Evolutionary conservation across 2,329 filamentous ascomycete species (phyloP).

Genomic region (Talaromyces atroroseus): DNA sequence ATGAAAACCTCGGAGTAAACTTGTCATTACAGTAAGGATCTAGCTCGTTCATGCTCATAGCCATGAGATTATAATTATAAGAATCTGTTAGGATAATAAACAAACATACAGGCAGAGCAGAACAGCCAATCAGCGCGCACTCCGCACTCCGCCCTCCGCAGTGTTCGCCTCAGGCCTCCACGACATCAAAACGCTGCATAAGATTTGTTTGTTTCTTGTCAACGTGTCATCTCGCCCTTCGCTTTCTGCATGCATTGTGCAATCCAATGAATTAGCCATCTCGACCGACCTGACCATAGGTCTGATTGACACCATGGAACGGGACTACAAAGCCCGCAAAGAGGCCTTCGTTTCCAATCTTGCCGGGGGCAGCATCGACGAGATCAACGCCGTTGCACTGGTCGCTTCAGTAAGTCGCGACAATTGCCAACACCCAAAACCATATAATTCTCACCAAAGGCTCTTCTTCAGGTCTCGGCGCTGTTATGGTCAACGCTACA

Average conservation of each 20-base stretch:
- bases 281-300: not conserved
- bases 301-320: conserved; percentile 25
- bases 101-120: not conserved
- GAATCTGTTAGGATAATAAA: no score
- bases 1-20: no score
- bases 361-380: conserved; percentile 71
- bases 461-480: conserved; percentile 61
- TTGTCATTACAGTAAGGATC: no score
- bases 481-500: conserved; percentile 88
- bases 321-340: conserved; percentile 82
- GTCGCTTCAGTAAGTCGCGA: conserved; percentile 65
- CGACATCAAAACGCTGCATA: not conserved
- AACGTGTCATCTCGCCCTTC: not conserved
- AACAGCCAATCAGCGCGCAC: not conserved
- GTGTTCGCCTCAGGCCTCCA: not conserved
- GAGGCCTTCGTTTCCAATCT: conserved; percentile 94
- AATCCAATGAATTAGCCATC: no score
- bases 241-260: no score
- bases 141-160: not conserved
- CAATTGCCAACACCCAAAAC: not conserved
- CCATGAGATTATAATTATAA: no score
- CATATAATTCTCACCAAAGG: no score
- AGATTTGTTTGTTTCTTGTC: no score
- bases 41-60: no score
- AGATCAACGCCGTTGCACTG: conserved; percentile 81